Percentiles rank a stretch among this genome's conserved stretches.
phyloP scores from a whole-genome alignment of 2,329 filamentous ascomycete species.

The Xylariomycetidae sp. region DNA sequence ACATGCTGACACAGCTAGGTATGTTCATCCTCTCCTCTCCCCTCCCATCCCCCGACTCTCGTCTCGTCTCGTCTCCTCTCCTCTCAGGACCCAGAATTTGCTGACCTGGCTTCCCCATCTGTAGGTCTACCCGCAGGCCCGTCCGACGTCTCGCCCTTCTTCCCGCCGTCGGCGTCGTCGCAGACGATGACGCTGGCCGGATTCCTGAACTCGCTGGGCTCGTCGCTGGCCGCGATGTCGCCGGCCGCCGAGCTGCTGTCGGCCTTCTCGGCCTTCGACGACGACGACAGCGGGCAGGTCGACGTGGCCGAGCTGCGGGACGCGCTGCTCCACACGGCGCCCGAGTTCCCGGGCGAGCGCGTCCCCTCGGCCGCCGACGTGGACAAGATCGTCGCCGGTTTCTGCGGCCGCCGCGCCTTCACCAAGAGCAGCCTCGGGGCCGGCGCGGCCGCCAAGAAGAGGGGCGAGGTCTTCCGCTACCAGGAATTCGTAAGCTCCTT shows the following conservation, averaged over 20 bases:
- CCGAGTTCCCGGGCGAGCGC: constrained; percentile 59
- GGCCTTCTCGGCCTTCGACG: constrained; percentile 91
- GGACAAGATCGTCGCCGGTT: constrained; percentile 80
- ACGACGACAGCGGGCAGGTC: constrained; percentile 90
- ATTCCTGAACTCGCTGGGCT: constrained; percentile 78
- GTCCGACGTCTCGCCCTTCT: constrained; percentile 72
- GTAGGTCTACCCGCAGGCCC: constrained; percentile 67
- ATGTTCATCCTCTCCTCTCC: constrained; percentile 20
- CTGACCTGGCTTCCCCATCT: background rate
- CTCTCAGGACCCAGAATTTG: background rate
- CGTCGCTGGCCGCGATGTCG: constrained; percentile 67
- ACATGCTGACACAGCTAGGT: constrained; percentile 85
- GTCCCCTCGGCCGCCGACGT: constrained; percentile 67
- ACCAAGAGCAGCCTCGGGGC: constrained; percentile 46
- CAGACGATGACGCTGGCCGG: constrained; percentile 76
- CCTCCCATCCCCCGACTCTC: background rate
- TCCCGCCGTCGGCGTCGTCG: constrained; percentile 65
- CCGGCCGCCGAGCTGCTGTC: constrained; percentile 75
- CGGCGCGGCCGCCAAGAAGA: constrained; percentile 45
- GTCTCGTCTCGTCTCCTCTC: background rate
- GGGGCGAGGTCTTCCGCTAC: constrained; percentile 89
- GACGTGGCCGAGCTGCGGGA: constrained; percentile 77
- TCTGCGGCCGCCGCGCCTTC: constrained; percentile 78
- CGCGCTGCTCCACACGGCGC: constrained; percentile 74
- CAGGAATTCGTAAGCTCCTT: constrained; percentile 80